These are phyloP conservation scores for Umbelopsis vinacea DNA, from an alignment of 192 early-diverging fungal species.

Conservation along the genomic window DNA sequence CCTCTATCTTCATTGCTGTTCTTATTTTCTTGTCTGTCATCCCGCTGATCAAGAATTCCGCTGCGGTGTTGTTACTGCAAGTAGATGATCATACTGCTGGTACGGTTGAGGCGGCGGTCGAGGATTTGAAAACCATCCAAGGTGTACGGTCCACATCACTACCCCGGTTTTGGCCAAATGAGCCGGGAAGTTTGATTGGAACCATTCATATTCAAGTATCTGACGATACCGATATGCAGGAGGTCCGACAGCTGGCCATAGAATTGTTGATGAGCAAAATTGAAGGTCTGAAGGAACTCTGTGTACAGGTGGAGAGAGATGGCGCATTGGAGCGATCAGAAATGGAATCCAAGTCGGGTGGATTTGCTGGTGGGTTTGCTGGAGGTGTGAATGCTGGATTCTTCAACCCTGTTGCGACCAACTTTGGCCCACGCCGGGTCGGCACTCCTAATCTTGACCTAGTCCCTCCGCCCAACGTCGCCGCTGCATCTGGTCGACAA, in stretches of 20 bases:
- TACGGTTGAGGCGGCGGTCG: conserved; percentile 49
- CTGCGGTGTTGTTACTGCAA: conserved; percentile 57
- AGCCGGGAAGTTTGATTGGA: conserved; percentile 53
- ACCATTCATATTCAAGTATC: conserved; percentile 54
- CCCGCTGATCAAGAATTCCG: conserved; percentile 80
- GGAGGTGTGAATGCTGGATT: conserved; percentile 13
- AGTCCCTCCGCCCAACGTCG: background rate
- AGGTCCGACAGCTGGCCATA: conserved; percentile 45
- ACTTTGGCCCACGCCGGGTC: conserved; percentile 8
- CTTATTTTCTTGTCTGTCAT: conserved; percentile 86
- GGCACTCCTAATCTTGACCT: background rate
- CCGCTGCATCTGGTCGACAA: conserved; percentile 3
- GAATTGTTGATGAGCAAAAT: conserved; percentile 51
- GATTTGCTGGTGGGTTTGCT: conserved; percentile 19
- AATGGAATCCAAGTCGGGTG: conserved; percentile 13
- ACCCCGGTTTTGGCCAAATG: conserved; percentile 65
- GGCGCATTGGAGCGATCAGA: conserved; percentile 1
- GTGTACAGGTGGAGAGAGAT: conserved; percentile 52
- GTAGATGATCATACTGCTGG: conserved; percentile 44
- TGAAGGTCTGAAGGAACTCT: conserved; percentile 52
- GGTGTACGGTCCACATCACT: conserved; percentile 47
- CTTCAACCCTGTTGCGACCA: conserved; percentile 12
- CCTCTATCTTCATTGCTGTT: conserved; percentile 88
- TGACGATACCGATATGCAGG: conserved; percentile 32
- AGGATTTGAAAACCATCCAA: conserved; percentile 47